Evolutionary conservation across 2,329 filamentous ascomycete genomes (phyloP), one percentile per base, ranked within the genome.

Genomic region (Sphaerulina musiva): DNA sequence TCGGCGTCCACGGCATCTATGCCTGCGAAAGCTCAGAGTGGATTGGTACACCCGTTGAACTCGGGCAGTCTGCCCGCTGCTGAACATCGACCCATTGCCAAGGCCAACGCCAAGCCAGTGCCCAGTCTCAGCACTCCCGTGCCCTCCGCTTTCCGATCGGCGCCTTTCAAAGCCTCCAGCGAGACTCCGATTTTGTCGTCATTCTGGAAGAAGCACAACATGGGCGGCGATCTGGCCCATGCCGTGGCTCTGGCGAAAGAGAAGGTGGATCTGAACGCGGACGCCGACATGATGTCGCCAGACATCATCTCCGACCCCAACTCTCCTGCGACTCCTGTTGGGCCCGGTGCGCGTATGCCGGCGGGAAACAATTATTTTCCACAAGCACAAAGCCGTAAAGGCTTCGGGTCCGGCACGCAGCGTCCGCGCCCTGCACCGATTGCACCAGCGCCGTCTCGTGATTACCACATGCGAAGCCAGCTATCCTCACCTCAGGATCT

Each of bases 141-240:
- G 2, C 51, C 58, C n/a, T 46, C 48, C 1, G 20, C 38, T 3
- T 40, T 45, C 44, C 49, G 47, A 2, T 36, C 56, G 8, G 53
- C 57, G 11, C 47, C 64, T 6, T 72, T 74, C 55, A 66, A 69
- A 26, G 64, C 66, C 14, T 72, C 74, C n/a, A 57, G 69, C 2
- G 66, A 70, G 38, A 71, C 70, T 2, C 75, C 76, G 1, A 70
- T 73, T 45, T 59, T 78, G 46, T 74, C 69, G 48, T 68, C 66
- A 17, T 62, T 63, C n/a, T 67, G 69, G 41, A 64, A 68, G 50
- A 75, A 74, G 59, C 68, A 69, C 49, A 72, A 72, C 10, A 68
- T 74, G 47, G 68, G 70, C 43, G 74, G 73, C 51, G 67, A 71
- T 48, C 58, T 71, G 17, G 62, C 64, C 38, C 59, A 65, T 29